Base-by-base conservation (phyloP, 2,329 filamentous ascomycete genomes). In the Lasiodiplodia gonubiensis region DNA sequence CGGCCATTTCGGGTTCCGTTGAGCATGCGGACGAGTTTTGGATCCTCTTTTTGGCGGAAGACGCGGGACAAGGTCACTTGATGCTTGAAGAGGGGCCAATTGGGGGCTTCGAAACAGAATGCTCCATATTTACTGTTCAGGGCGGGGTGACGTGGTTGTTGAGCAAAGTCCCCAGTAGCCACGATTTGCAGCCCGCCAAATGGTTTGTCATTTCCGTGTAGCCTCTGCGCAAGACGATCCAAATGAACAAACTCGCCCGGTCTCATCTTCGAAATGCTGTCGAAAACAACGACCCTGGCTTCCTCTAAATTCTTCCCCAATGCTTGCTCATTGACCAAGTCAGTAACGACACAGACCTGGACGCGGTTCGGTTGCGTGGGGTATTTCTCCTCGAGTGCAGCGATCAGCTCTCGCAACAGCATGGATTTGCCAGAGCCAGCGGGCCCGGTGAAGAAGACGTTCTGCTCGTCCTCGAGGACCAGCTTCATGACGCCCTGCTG, bases 251-350 rank as follows among this genome's bases (percentile, higher is more conserved):
- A 83, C 60, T 83, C 79, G 7, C 82, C 73, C 66, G 84, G 86
- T 60, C 88, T 85, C 0, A 90, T 81, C 88, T 90, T 90, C 69
- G 84, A 88, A 66, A 90, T 86, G 74, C 90, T 88, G 70, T 90
- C 88, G 18, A 90, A 86, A 27, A 90, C 82, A 2, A 90, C 78
- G 0, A 88, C 78, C 25, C 76, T 74, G 0, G 80, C 79, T 8
- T 42, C 18, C 16, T 42, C 18, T 18, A 16, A n/a, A 2, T 53
- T 72, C 0, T 49, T 7, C 35, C 52, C 30, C 6, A 27, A 27
- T n/a, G 8, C 30, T 33, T 33, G 30, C 25, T 48, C 21, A 25
- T 25, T 25, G 21, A 21, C n/a, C 8, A 33, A 33, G 30, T 8
- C 30, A 33, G 30, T 16, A 25, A 23, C 12, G 21, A 5, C 11